A percentile compares a stretch with the other conserved stretches of the same genome.
Conservation (phyloP, 164 flowering plant genomes). For the Dillenia suffruticosa region DNA sequence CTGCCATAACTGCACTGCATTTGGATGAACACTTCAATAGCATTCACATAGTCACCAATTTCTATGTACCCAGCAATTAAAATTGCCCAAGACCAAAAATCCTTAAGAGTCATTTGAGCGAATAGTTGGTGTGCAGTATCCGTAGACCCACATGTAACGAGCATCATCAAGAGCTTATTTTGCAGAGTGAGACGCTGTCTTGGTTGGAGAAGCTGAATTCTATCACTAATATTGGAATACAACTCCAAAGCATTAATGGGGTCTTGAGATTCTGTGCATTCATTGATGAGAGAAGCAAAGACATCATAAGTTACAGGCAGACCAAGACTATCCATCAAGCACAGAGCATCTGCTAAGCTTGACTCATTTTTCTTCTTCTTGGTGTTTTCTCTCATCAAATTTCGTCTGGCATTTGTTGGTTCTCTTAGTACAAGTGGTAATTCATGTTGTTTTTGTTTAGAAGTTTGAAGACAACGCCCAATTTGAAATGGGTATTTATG, state of each 20-base stretch:
- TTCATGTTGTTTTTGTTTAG: too few relatives aligned
- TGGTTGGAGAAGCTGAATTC: neutral
- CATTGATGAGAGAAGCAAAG: conserved; percentile 47
- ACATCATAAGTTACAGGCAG: conserved; percentile 38
- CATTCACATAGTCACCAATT: conserved; percentile 24
- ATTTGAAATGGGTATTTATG: too few relatives aligned
- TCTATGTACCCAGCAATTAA: conserved; percentile 45
- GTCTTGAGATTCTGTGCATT: conserved; percentile 42
- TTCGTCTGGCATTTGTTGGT: too few relatives aligned
- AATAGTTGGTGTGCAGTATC: conserved; percentile 43
- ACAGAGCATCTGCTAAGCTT: conserved; percentile 30
- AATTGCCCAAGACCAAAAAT: conserved; percentile 45
- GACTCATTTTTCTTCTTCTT: too few relatives aligned
- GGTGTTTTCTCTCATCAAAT: too few relatives aligned
- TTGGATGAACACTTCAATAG: conserved; percentile 25
- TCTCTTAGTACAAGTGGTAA: too few relatives aligned
- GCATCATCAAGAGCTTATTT: conserved; percentile 51
- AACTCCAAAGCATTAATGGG: conserved; percentile 27
- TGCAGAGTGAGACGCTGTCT: conserved; percentile 9
- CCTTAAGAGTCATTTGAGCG: conserved; percentile 40
- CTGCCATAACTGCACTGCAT: conserved; percentile 16
- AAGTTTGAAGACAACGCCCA: too few relatives aligned
- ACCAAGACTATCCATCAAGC: conserved; percentile 44
- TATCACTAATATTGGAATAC: conserved; percentile 31
- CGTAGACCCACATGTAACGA: conserved; percentile 31